Evolutionary conservation across 2,329 filamentous ascomycete species (phyloP), one percentile per base, ranked within the genome.

Genomic region (Achaetomium macrosporum): DNA sequence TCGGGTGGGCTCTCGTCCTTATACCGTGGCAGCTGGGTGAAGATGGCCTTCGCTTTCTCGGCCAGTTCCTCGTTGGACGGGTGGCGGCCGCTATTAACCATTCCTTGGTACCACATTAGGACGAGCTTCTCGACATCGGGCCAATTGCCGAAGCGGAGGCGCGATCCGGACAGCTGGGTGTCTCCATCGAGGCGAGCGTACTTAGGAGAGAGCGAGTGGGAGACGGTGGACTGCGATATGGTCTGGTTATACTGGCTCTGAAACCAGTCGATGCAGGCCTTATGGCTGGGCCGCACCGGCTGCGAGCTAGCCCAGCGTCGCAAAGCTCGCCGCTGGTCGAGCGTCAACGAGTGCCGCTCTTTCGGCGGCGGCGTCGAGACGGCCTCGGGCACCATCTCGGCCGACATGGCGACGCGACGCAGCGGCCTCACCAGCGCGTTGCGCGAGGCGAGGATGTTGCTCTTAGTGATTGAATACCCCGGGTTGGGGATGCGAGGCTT

Each of bases 251-350:
- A 83, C 64, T 82, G 73, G 51, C 65, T 64, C 59, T 71, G 75
- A 68, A 83, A 83, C 80, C 80, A 83, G 62, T 83, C 79, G 62
- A 83, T 83, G 70, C 80, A 83, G 33, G 77, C 74, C 66, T 81
- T 81, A 66, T 83, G 80, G 25, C 76, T 79, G 7, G 80, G 80
- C 2, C 80, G 76, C 25, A 76, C 73, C 13, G 75, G 67, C 62
- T 83, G 80, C 39, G 71, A 71, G 60, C 79, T 78, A 20, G 79
- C 80, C 80, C 80, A 83, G 57, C 77, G 73, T 20, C 80, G 77
- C 47, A 83, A 71, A 25, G 79, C 78, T 57, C 80, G 78, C 33
- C 80, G 79, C 65, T 83, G 80, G 63, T 83, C 79, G 54, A 83
- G 78, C 19, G 80, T 82, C 49, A 83, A 68, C 1, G 79, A 82